phyloP scores from a whole-genome alignment of 257 asterid species.

The Ilex aquifolium region DNA sequence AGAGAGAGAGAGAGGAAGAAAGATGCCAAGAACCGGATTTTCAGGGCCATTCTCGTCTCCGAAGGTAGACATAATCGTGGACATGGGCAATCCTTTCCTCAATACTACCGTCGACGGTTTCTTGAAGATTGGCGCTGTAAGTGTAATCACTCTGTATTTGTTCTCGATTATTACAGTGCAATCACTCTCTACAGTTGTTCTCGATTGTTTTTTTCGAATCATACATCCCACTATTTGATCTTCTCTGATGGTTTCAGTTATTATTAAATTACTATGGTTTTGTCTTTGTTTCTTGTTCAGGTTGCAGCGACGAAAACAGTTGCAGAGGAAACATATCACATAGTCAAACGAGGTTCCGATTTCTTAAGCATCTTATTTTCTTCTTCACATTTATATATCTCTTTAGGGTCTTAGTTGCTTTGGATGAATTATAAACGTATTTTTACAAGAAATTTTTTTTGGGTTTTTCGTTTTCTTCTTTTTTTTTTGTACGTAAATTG shows the following conservation, averaged over 20 bases:
- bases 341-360: slow-evolving; percentile 45
- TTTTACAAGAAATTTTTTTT: neutral
- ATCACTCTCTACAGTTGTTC: neutral
- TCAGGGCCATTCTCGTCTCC: slow-evolving; percentile 43
- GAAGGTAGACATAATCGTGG: slow-evolving; percentile 46
- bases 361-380: neutral
- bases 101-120: slow-evolving; percentile 68
- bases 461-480: neutral
- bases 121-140: slow-evolving; percentile 72
- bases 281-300: slow-evolving; percentile 23
- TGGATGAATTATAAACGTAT: neutral
- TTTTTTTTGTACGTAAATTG: neutral
- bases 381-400: neutral
- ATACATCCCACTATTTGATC: neutral
- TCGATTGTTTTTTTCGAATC: neutral
- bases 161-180: neutral
- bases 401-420: neutral
- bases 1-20: neutral
- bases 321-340: slow-evolving; percentile 61
- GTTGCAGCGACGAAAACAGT: slow-evolving; percentile 66
- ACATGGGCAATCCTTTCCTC: slow-evolving; percentile 68
- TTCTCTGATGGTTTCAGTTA: neutral
- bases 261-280: neutral
- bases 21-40: slow-evolving; percentile 39
- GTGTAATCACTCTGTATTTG: neutral